Evolutionary conservation across 192 early-diverging fungal genomes (phyloP), one percentile per base, ranked within the genome.

Genomic region (Podila epigama): DNA sequence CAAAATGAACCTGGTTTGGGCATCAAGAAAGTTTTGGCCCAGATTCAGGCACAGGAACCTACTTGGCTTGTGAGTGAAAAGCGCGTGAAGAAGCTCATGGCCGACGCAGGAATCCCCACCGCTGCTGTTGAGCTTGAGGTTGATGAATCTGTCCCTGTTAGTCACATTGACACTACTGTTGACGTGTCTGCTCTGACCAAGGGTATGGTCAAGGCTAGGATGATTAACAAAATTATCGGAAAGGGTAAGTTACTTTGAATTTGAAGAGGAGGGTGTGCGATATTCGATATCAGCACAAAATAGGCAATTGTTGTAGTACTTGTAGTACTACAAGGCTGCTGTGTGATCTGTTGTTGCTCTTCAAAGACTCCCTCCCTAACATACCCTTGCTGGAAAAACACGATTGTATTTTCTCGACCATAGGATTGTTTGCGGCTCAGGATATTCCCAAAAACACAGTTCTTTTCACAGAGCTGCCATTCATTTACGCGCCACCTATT

Each of bases 51-150:
- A n/a, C 51, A 58, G 28, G 73, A 86, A 42, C 82, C 83, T 1
- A 67, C 81, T 10, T 89, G 88, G 88, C 73, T 83, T 32, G 83
- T 89, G 52, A 82, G 82, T 27, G 88, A 89, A 63, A 87, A 89
- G 69, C 86, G 86, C 36, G 84, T 89, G 44, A 87, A 86, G 64
- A 89, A 87, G 71, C 58, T 86, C 64, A 86, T 89, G 88, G 62
- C 78, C 12, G 78, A 86, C 48, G 68, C 72, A 0, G 68, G 66
- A 41, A 70, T 81, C 29, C 65, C 75, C 4, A 59, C 73, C 2
- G 79, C 71, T 18, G 79, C 79, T 41, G 63, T 64, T 40, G 83
- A 81, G 56, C 66, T 70, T 16, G 72, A 80, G 32, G 73, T 84
- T 18, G 85, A 82, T 58, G 79, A 83, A 29, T 86, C 85, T 0